Percentiles rank a stretch among this genome's conserved stretches.
phyloP scores from a whole-genome alignment of 495 filamentous ascomycete genomes.

The Pyronema omphalodes region DNA sequence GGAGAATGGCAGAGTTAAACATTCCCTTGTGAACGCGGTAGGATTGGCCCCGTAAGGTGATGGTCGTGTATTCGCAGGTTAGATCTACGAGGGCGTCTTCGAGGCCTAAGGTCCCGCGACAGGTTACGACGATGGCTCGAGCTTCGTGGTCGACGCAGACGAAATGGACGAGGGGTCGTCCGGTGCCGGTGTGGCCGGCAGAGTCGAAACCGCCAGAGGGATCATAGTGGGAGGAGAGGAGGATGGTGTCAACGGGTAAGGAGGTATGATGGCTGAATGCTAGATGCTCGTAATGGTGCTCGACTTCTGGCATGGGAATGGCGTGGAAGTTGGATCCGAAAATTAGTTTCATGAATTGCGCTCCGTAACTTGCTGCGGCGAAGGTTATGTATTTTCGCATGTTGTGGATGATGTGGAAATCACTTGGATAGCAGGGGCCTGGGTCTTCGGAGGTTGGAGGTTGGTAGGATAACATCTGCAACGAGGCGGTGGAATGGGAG shows the following conservation, averaged over 20 bases:
- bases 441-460: conserved; percentile 28
- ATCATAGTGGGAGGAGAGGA: conserved; percentile 60
- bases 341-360: conserved; percentile 50
- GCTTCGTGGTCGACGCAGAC: conserved; percentile 61
- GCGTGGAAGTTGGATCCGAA: conserved; percentile 34
- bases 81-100: conserved; percentile 67
- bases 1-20: conserved; percentile 51
- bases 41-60: conserved; percentile 43
- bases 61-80: conserved; percentile 63
- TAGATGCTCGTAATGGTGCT: conserved; percentile 43
- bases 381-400: conserved; percentile 60
- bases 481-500: conserved; percentile 44
- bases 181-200: conserved; percentile 51
- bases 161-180: conserved; percentile 61
- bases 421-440: conserved; percentile 44
- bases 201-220: conserved; percentile 54
- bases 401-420: conserved; percentile 45
- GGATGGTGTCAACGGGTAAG: conserved; percentile 46
- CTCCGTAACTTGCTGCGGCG: conserved; percentile 58
- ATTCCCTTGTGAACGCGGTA: conserved; percentile 77
- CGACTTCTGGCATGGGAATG: conserved; percentile 17
- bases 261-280: conserved; percentile 56
- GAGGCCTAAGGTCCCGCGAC: conserved; percentile 60
- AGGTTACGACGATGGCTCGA: conserved; percentile 56
- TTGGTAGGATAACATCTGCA: conserved; percentile 38